Conservation (phyloP, 177 flowering plant genomes). For the Vitis hybrid region DNA sequence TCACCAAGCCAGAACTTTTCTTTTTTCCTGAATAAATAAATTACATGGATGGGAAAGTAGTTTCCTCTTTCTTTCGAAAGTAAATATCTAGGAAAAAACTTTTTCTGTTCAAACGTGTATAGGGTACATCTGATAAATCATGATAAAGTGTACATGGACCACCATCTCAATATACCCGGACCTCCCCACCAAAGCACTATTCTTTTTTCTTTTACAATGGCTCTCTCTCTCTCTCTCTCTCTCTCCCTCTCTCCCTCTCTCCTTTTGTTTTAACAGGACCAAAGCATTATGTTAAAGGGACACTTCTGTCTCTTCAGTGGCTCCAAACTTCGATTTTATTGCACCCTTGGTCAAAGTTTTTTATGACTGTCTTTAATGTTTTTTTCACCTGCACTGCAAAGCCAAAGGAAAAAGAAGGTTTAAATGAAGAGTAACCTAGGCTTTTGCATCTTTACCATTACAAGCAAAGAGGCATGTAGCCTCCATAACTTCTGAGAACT, state of each 20-base stretch:
- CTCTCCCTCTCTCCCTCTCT: no score
- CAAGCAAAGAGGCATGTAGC: no score
- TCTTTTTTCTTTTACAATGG: no score
- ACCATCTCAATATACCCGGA: conserved; percentile 21
- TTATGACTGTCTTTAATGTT: neutral
- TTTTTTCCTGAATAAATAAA: neutral
- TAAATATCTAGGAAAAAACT: conserved; percentile 22
- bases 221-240: no score
- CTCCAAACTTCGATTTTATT: conserved; percentile 14
- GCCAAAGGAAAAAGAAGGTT: no score
- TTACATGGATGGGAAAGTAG: neutral
- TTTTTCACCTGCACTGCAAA: no score
- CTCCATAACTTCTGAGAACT: no score
- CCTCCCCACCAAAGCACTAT: conserved; percentile 20
- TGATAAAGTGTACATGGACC: conserved; percentile 30
- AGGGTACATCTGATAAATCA: conserved; percentile 17
- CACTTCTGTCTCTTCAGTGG: conserved; percentile 17
- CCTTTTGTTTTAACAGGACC: no score
- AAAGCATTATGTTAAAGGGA: conserved; percentile 3
- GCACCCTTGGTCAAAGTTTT: conserved; percentile 8
- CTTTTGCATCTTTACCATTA: no score
- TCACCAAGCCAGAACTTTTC: no score
- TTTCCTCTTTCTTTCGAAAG: conserved; percentile 11
- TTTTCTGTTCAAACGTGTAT: conserved; percentile 16
- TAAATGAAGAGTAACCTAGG: no score